Percentiles rank a stretch among this genome's conserved stretches.
Conservation (phyloP, 179 eudicot genomes). For the Sideroxylon spinosum region DNA sequence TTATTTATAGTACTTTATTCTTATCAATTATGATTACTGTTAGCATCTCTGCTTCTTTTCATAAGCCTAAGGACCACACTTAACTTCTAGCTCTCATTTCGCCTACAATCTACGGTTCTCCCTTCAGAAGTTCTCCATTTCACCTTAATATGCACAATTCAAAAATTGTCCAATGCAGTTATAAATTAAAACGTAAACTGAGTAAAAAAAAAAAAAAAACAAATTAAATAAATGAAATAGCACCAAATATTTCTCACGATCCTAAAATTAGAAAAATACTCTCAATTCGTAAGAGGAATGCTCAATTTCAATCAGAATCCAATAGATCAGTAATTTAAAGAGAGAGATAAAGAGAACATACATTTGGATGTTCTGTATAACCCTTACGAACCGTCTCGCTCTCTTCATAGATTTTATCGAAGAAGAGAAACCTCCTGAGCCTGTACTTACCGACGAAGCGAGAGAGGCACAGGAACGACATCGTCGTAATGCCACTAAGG, state of each 20-base stretch:
- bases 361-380: slow-evolving; percentile 65
- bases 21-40: too few relatives aligned
- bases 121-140: too few relatives aligned
- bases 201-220: too few relatives aligned
- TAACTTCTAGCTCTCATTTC: too few relatives aligned
- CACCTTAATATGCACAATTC: too few relatives aligned
- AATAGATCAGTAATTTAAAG: not conserved
- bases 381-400: slow-evolving; percentile 69
- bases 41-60: too few relatives aligned
- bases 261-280: not conserved
- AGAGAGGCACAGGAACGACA: slow-evolving; percentile 69
- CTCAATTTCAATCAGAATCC: not conserved
- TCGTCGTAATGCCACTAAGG: slow-evolving; percentile 52
- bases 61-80: too few relatives aligned
- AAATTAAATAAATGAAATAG: too few relatives aligned
- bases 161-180: too few relatives aligned
- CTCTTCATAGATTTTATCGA: slow-evolving; percentile 75
- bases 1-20: too few relatives aligned
- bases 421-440: slow-evolving; percentile 67
- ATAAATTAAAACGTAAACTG: not conserved
- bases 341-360: slow-evolving; percentile 29
- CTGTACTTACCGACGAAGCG: slow-evolving; percentile 55
- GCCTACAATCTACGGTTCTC: too few relatives aligned
- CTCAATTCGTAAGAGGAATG: not conserved
- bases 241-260: not conserved